Percentiles rank a stretch among this genome's conserved stretches.
Conservation (phyloP, 2,329 filamentous ascomycete genomes). For the Colletotrichum spaethianum region DNA sequence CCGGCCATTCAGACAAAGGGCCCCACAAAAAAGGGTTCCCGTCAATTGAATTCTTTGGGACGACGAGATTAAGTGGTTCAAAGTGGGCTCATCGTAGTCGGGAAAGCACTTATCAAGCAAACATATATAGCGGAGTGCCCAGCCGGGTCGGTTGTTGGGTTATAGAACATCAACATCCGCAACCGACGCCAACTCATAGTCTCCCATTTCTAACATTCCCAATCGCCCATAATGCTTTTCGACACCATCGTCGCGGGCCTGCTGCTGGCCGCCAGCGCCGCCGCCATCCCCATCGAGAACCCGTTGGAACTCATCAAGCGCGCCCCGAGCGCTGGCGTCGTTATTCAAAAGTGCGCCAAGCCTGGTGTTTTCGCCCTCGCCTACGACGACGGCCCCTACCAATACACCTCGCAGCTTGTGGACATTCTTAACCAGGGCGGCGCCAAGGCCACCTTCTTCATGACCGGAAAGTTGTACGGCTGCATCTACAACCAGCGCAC, state of each 20-base stretch:
- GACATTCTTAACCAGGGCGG: constrained; percentile 63
- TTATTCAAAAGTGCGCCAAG: constrained; percentile 61
- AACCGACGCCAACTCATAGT: background rate
- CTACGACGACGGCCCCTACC: constrained; percentile 67
- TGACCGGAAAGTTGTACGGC: constrained; percentile 65
- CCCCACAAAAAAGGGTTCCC: constrained; percentile 28
- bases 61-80: constrained; percentile 32
- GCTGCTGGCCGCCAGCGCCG: constrained; percentile 47
- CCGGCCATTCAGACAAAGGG: background rate
- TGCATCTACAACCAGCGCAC: constrained; percentile 65
- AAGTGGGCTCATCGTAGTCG: constrained; percentile 24
- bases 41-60: background rate
- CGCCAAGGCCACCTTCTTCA: constrained; percentile 69
- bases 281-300: constrained; percentile 49
- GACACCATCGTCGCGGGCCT: constrained; percentile 45
- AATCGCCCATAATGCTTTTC: constrained; percentile 45
- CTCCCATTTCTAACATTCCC: background rate
- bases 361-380: constrained; percentile 65
- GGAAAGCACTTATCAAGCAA: background rate
- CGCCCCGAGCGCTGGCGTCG: constrained; percentile 56
- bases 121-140: constrained; percentile 25
- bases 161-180: constrained; percentile 1
- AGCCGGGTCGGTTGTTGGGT: background rate
- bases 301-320: constrained; percentile 59
- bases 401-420: constrained; percentile 64